Percentiles rank a stretch among this genome's conserved stretches.
Evolutionary conservation across 306 rosid genomes (phyloP).

Genomic region (Cucurbita maxima): DNA sequence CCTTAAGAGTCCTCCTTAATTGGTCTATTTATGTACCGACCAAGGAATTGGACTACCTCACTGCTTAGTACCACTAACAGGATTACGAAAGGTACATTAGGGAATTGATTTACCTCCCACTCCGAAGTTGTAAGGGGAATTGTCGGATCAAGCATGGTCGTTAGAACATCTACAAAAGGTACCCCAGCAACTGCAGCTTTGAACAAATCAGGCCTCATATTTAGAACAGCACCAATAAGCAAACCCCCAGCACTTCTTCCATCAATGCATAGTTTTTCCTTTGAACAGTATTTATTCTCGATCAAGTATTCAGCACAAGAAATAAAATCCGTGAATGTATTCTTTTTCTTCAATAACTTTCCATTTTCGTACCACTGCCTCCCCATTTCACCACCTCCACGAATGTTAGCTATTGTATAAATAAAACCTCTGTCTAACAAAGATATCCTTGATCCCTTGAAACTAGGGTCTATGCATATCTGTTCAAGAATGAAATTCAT

Average conservation of each 20-base stretch:
- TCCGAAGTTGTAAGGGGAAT: slow-evolving; percentile 93
- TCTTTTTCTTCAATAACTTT: slow-evolving; percentile 69
- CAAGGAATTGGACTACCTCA: background rate
- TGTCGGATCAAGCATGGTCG: slow-evolving; percentile 94
- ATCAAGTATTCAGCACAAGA: slow-evolving; percentile 80
- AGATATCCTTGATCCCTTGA: slow-evolving; percentile 67
- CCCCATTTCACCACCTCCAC: slow-evolving; percentile 99
- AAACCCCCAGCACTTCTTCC: slow-evolving; percentile 98
- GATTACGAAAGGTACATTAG: background rate
- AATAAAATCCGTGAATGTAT: slow-evolving; percentile 86
- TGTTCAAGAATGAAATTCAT: slow-evolving; percentile 24
- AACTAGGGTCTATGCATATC: slow-evolving; percentile 60
- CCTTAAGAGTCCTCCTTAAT: background rate
- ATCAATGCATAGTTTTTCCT: slow-evolving; percentile 57
- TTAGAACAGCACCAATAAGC: slow-evolving; percentile 87
- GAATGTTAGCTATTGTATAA: slow-evolving; percentile 82
- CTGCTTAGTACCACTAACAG: background rate
- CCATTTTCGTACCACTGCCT: slow-evolving; percentile 98
- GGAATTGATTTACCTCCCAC: slow-evolving; percentile 66
- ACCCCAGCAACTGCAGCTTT: slow-evolving; percentile 86
- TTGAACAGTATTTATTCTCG: slow-evolving; percentile 53
- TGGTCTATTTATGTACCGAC: background rate
- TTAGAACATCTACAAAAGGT: slow-evolving; percentile 91
- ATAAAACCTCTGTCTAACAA: slow-evolving; percentile 78
- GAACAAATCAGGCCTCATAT: slow-evolving; percentile 96